Percentiles rank a stretch among this genome's conserved stretches.
phyloP scores from a whole-genome alignment of 345 rosid species.

The Cochlearia excelsa region DNA sequence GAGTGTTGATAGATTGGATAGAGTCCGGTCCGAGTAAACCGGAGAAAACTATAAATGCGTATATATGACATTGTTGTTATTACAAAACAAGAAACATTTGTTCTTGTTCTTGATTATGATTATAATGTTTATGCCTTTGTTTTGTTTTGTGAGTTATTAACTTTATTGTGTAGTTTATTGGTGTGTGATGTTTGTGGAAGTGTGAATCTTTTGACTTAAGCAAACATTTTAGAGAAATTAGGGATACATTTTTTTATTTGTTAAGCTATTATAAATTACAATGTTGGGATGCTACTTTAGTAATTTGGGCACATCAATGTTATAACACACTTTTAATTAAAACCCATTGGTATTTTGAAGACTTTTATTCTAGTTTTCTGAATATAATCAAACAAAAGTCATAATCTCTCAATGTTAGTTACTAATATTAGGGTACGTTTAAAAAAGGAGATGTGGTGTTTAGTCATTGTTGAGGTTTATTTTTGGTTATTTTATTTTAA shows the following conservation, averaged over 20 bases:
- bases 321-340: too few relatives aligned
- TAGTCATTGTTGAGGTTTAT: background rate
- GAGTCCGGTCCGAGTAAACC: constrained; percentile 55
- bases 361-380: too few relatives aligned
- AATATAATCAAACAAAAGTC: too few relatives aligned
- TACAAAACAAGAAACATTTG: constrained; percentile 22
- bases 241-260: background rate
- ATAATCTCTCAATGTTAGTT: too few relatives aligned
- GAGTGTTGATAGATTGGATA: constrained; percentile 86
- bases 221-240: constrained; percentile 9
- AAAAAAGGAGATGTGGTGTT: background rate
- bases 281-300: too few relatives aligned
- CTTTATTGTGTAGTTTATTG: constrained; percentile 21
- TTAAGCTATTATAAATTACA: too few relatives aligned
- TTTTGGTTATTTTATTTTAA: background rate
- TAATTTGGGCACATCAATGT: too few relatives aligned
- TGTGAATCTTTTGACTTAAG: constrained; percentile 9
- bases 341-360: too few relatives aligned
- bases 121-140: constrained; percentile 20
- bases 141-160: constrained; percentile 7
- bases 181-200: constrained; percentile 15
- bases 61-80: constrained; percentile 18
- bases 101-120: constrained; percentile 29
- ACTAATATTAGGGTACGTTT: too few relatives aligned
- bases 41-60: constrained; percentile 18